phyloP scores from a whole-genome alignment of 2,329 filamentous ascomycete species.

The Colletotrichum sansevieriae region DNA sequence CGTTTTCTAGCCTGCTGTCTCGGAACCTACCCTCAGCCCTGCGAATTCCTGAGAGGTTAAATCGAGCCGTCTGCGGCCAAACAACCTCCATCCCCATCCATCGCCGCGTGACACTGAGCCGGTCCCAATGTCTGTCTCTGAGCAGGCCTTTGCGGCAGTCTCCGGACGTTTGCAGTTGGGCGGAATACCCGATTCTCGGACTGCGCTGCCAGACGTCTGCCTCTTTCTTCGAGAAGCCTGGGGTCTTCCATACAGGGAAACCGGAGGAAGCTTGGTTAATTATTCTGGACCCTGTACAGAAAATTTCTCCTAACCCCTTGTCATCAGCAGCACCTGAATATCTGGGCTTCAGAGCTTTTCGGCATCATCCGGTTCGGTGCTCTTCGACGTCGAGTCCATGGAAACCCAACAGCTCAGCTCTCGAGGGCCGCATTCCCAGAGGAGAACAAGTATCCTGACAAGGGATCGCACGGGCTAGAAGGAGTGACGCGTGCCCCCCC shows the following conservation, averaged over 20 bases:
- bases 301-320: not conserved
- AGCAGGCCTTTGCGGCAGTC: not conserved
- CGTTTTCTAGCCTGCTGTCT: not conserved
- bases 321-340: not conserved
- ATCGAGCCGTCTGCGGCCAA: conserved; percentile 5
- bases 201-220: not conserved
- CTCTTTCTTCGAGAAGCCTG: not conserved
- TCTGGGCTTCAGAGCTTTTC: not conserved
- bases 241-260: not conserved
- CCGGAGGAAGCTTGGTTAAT: no score
- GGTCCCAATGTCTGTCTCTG: not conserved
- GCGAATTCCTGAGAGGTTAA: conserved; percentile 2
- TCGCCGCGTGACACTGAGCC: conserved; percentile 3
- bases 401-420: conserved; percentile 6
- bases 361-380: not conserved
- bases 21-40: conserved; percentile 6
- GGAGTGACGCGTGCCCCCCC: not conserved
- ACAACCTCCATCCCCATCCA: not conserved
- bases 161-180: not conserved
- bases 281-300: not conserved
- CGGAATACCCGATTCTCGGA: not conserved
- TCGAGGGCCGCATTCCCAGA: not conserved
- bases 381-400: not conserved
- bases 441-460: conserved; percentile 22
- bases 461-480: not conserved